Conservation (phyloP, 495 filamentous ascomycete genomes). For the Trichoderma erinaceum region DNA sequence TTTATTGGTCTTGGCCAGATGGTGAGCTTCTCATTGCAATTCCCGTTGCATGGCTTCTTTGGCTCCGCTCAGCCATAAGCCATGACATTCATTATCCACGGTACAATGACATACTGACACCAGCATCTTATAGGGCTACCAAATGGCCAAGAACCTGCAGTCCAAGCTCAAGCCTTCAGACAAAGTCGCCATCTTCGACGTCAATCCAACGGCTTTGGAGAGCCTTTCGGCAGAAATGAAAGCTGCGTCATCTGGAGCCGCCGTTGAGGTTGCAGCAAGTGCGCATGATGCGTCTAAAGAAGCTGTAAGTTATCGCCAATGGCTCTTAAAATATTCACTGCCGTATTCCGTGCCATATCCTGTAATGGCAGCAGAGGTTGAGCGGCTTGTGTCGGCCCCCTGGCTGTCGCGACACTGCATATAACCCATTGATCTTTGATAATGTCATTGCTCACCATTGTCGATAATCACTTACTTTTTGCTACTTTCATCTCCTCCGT, state of each 20-base stretch:
- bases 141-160: constrained; percentile 84
- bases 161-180: constrained; percentile 66
- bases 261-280: constrained; percentile 51
- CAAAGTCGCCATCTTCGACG: constrained; percentile 64
- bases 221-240: constrained; percentile 57
- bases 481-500: not conserved
- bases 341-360: not conserved
- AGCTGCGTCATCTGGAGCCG: constrained; percentile 40
- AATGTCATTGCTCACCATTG: not conserved
- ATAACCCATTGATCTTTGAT: constrained; percentile 61
- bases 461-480: not conserved
- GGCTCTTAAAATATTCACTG: constrained; percentile 23
- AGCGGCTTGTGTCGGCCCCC: constrained; percentile 9
- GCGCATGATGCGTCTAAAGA: constrained; percentile 60
- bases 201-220: constrained; percentile 56
- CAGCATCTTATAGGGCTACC: constrained; percentile 51
- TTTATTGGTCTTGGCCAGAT: constrained; percentile 86
- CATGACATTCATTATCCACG: not conserved
- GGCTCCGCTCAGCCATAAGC: not conserved
- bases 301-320: constrained; percentile 61
- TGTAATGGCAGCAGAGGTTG: constrained; percentile 31
- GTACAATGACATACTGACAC: not conserved
- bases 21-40: constrained; percentile 45
- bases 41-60: not conserved
- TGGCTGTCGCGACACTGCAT: constrained; percentile 23